phyloP scores from a whole-genome alignment of 495 filamentous ascomycete species.

The Hypoxylon perforatum region DNA sequence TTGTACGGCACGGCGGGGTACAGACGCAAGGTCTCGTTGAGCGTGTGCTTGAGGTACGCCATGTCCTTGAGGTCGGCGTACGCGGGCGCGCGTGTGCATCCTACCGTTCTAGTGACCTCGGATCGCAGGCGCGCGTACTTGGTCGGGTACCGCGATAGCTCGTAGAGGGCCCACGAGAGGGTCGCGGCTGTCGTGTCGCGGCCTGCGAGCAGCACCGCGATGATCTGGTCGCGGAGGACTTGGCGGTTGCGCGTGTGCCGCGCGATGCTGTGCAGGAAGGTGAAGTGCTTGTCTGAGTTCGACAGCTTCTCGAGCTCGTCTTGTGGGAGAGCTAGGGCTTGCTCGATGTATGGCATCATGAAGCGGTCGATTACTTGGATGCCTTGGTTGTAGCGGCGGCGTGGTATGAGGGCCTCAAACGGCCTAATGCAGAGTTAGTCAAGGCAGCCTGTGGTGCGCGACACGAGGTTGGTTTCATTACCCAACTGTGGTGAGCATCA shows the following conservation, averaged over 20 bases:
- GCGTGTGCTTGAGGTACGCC: slow-evolving; percentile 52
- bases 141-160: slow-evolving; percentile 60
- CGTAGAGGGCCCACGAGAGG: slow-evolving; percentile 66
- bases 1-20: slow-evolving; percentile 65
- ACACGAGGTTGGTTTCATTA: slow-evolving; percentile 25
- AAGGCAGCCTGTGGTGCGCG: neutral
- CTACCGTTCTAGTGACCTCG: slow-evolving; percentile 51
- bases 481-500: slow-evolving; percentile 55
- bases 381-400: slow-evolving; percentile 51
- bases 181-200: slow-evolving; percentile 70
- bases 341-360: slow-evolving; percentile 63
- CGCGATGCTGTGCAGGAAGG: slow-evolving; percentile 62
- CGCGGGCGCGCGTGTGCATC: slow-evolving; percentile 43
- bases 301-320: slow-evolving; percentile 63
- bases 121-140: slow-evolving; percentile 59
- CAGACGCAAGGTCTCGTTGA: slow-evolving; percentile 62
- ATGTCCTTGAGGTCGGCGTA: slow-evolving; percentile 55
- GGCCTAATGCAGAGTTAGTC: slow-evolving; percentile 46
- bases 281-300: slow-evolving; percentile 52
- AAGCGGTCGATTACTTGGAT: slow-evolving; percentile 62
- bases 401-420: slow-evolving; percentile 55
- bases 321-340: slow-evolving; percentile 58
- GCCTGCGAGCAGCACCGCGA: slow-evolving; percentile 69
- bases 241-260: slow-evolving; percentile 56
- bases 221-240: slow-evolving; percentile 67